Evolutionary conservation across 2,329 filamentous ascomycete species (phyloP), one percentile per base, ranked within the genome.

Genomic region (Aureobasidium zeae): DNA sequence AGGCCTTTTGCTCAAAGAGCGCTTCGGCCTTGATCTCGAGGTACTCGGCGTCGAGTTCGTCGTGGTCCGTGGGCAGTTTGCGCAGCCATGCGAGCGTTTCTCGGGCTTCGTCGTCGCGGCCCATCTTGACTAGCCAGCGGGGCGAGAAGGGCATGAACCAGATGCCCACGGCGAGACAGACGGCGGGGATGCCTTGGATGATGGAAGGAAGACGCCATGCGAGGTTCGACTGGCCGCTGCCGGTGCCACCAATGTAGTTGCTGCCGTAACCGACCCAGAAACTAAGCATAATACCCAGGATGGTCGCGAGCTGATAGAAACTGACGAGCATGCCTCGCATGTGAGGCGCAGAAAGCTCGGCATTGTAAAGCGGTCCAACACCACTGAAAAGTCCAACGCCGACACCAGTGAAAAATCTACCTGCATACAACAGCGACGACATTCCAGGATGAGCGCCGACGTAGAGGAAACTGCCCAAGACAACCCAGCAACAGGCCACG

Each of bases 11-110:
- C 62, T 89, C 83, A 52, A 89, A 91, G 13, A 83, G 60, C 0
- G 77, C 80, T 58, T 86, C 81, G 0, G 83, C 82, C 59, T 85
- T 84, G 63, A 89, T 88, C 58, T 89, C 84, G n/a, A 86, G 72
- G 56, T 82, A 86, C 55, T 89, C 85, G 1, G 86, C 69, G 50
- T 81, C 73, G 26, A 88, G 74, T 0, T 85, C 70, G 45, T 84
- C 77, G 55, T 86, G 73, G 50, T 81, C 73, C 12, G 65, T 56
- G 0, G 74, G 59, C 0, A 85, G 70, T 5, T 69, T 71, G 17
- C 85, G 77, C 2, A 89, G 74, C 37, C 58, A 68, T 0, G 81
- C 75, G 1, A 89, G 69, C 1, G 79, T 76, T 8, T 58, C 57
- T 12, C 75, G 73, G 0, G 80, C 81, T 57, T 88, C 83, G 0